Evolutionary conservation across 306 rosid species (phyloP).

Genomic region (Potentilla sterilis): DNA sequence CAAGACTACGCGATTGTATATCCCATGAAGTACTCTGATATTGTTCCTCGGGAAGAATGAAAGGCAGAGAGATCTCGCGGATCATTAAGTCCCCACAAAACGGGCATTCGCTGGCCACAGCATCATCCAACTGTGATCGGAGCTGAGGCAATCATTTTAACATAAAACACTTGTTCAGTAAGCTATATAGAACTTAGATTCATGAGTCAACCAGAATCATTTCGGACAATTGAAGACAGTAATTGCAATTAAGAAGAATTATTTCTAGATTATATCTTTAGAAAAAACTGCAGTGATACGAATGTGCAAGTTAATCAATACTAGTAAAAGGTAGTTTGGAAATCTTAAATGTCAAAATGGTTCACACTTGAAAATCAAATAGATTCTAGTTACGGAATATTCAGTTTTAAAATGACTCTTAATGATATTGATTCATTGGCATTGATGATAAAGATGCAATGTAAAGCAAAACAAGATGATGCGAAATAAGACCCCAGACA

Average conservation of each 20-base stretch:
- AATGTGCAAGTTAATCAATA: background rate
- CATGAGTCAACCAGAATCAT: slow-evolving; percentile 4
- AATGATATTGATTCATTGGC: background rate
- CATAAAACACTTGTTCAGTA: slow-evolving; percentile 16
- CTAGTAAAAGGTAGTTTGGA: background rate
- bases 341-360: slow-evolving; percentile 1
- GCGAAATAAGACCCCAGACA: slow-evolving; percentile 24
- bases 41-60: slow-evolving; percentile 62
- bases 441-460: slow-evolving; percentile 23
- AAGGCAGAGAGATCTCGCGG: slow-evolving; percentile 82
- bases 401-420: background rate
- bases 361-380: slow-evolving; percentile 19
- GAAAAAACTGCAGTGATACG: background rate
- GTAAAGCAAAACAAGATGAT: background rate
- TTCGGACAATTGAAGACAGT: background rate
- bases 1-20: slow-evolving; percentile 57
- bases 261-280: background rate
- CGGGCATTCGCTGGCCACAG: slow-evolving; percentile 93
- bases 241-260: background rate
- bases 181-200: background rate
- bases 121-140: slow-evolving; percentile 90
- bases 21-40: slow-evolving; percentile 80
- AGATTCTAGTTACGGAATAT: background rate
- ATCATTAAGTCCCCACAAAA: slow-evolving; percentile 93
- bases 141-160: slow-evolving; percentile 48